Evolutionary conservation across 331 rosid genomes (phyloP).

Genomic region (Spiraea crenata): DNA sequence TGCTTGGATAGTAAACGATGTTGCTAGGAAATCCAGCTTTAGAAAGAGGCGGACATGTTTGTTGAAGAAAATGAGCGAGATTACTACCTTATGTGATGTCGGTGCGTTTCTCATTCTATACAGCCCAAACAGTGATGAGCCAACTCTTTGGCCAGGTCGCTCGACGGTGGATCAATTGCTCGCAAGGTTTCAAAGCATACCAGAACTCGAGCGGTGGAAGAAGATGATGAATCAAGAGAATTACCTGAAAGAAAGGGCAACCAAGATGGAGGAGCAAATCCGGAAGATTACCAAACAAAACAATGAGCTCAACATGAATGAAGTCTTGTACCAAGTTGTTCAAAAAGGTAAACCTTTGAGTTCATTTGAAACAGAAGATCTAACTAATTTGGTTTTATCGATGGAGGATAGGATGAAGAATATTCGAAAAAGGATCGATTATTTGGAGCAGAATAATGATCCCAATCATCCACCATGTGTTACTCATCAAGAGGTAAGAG

Average conservation of each 20-base stretch:
- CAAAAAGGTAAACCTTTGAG: background rate
- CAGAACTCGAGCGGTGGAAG: constrained; percentile 23
- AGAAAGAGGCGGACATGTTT: background rate
- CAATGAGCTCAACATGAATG: background rate
- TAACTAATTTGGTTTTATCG: background rate
- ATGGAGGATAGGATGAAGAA: background rate
- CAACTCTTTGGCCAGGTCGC: constrained; percentile 41
- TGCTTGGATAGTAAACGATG: background rate
- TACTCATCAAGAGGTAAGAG: background rate
- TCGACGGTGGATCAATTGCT: constrained; percentile 18
- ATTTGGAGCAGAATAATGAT: background rate
- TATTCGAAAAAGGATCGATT: background rate
- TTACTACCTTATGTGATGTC: background rate
- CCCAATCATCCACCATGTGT: background rate
- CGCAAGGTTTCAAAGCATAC: constrained; percentile 8
- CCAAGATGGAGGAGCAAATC: background rate
- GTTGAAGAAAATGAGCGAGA: background rate
- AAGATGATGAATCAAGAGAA: constrained; percentile 20
- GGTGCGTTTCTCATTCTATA: background rate
- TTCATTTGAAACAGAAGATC: background rate
- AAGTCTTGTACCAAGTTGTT: background rate
- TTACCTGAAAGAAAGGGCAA: background rate
- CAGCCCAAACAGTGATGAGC: background rate
- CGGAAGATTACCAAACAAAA: background rate
- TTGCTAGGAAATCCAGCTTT: background rate